Evolutionary conservation across 345 rosid genomes (phyloP).

Genomic region (Leavenworthia alabamica): DNA sequence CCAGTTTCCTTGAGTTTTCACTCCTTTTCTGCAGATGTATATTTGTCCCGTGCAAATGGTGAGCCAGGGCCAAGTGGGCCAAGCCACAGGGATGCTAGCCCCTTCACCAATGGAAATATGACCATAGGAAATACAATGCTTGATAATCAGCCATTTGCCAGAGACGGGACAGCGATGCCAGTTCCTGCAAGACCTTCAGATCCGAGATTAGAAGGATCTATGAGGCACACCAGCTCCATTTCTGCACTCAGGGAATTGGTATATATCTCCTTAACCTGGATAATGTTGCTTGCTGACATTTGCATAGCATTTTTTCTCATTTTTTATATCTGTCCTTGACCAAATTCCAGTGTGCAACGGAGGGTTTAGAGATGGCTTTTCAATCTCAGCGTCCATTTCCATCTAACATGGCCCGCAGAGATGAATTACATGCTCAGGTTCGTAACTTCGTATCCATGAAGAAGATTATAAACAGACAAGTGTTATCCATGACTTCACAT

Average conservation of each 20-base stretch:
- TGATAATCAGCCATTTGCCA: conserved; percentile 42
- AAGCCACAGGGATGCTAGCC: conserved; percentile 46
- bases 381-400: conserved; percentile 46
- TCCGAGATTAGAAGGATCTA: conserved; percentile 62
- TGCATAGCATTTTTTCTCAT: conserved; percentile 13
- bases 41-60: conserved; percentile 44
- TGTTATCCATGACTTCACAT: neutral
- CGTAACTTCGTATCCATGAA: conserved; percentile 26
- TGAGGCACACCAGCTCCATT: conserved; percentile 51
- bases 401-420: conserved; percentile 51
- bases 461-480: neutral
- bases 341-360: conserved; percentile 61
- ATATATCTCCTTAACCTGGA: conserved; percentile 20
- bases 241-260: conserved; percentile 85
- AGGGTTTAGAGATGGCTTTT: conserved; percentile 66
- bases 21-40: conserved; percentile 50
- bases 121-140: conserved; percentile 41
- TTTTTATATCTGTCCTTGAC: neutral
- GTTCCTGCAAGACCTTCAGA: conserved; percentile 60
- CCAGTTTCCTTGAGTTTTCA: conserved; percentile 8
- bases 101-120: conserved; percentile 51
- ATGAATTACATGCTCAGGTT: conserved; percentile 87
- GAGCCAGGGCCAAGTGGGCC: conserved; percentile 49
- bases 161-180: conserved; percentile 52
- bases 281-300: neutral